Base-by-base conservation (phyloP, 2,329 filamentous ascomycete genomes). In the Trichoderma sp. region DNA sequence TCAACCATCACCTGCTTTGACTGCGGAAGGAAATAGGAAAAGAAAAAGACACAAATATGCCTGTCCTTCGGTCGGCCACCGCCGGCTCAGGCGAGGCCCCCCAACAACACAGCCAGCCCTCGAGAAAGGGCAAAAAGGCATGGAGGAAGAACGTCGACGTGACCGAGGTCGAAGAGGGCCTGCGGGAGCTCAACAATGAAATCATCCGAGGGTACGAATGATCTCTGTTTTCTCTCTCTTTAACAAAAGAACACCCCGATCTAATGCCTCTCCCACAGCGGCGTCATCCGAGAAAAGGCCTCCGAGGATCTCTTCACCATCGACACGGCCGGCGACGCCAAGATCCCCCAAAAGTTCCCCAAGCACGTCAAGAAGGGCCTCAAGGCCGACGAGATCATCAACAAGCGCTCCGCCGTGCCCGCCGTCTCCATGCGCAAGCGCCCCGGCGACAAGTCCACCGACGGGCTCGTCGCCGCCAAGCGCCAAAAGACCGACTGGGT, bases 111-210 rank as follows among this genome's bases (percentile, higher is more conserved):
- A 93, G 87, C 69, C 95, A 99, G 78, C 87, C 93, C 28, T 98
- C 94, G 5, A 86, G 95, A 75, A 99, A 99, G 77, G 95, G 96
- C 72, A 98, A 98, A 80, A 98, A 96, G 81, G 94, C 95, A 39
- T 99, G 95, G 95, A 87, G 95, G 74, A 99, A 98, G 78, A 97
- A 99, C 80, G 92, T 99, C 77, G 92, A 99, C 78, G 86, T 98
- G 68, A 90, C 91, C 30, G 89, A 96, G 68, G 86, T 99, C 28
- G 85, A 94, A 72, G 81, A 90, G 62, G 95, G 95, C 67, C 85
- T 99, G 41, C 89, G 93, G 68, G 85, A 90, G 73, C 81, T 96
- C 70, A 92, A 95, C 72, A 90, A 96, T 66, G 91, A 98, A 80
- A 90, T 97, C 67, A 95, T 96, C 70, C 85, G 89, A 82, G 95